Evolutionary conservation across 192 early-diverging fungal genomes (phyloP), one percentile per base, ranked within the genome.

Genomic region (Oehlia diaphana): DNA sequence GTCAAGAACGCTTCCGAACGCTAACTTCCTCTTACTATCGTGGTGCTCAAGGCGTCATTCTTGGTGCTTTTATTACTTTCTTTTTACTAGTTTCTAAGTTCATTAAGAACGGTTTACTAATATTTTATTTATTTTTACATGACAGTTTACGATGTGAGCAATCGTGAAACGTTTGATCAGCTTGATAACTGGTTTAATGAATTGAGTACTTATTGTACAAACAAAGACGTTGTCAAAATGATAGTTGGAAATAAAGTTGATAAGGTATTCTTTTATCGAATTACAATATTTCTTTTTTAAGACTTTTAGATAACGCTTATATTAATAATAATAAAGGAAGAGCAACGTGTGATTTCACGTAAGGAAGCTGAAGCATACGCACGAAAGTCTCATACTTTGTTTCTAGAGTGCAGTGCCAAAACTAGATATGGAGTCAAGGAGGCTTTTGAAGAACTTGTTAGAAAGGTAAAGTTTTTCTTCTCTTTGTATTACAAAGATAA

Each of bases 201-300:
- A 85, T 89, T 99, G 39, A 94, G 94, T 76, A 97, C 95, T 42
- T 99, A 98, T 81, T 94, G 95, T 62, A 91, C 95, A 12, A 92
- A 82, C 74, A 88, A 89, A 68, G 93, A 97, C 35, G 93, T 99
- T 49, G 93, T 99, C 42, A 98, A 95, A 86, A 98, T 98, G 90
- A 93, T 99, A 83, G 94, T 99, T 23, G 98, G 97, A 70, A 99
- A 99, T 86, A 99, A 99, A 83, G 92, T 95, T 63, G 98, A 99
- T 87, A 96, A 75, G 50, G 81, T 71, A 23, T 23, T 63, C 39
- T 9, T 76, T 47, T n/a, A 23, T 23, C 44, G 44, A 47, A 47
- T 47, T 47, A 47, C 10, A 4, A 47, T 47, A 47, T 39, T 61
- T 74, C 26, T 28, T 21, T 19, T 31, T 35, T 7, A 53, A 33